Conservation (phyloP, 192 early-diverging fungal species). For the Pilaira anomala region DNA sequence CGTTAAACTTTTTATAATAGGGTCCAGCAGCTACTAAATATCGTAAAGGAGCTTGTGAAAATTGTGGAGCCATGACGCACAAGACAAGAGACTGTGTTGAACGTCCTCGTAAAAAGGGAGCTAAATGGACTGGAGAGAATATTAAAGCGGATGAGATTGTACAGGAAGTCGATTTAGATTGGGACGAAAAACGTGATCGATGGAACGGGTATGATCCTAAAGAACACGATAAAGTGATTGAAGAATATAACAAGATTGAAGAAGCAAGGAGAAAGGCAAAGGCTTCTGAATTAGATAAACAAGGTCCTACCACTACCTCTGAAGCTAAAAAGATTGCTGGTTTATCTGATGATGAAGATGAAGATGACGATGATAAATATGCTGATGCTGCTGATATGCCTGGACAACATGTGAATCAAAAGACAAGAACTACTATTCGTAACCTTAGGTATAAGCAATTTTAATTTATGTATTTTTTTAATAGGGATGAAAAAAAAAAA, state of each 20-base stretch:
- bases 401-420: conserved; percentile 83
- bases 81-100: conserved; percentile 94
- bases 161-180: conserved; percentile 69
- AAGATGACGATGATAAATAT: conserved; percentile 86
- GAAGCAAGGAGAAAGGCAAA: conserved; percentile 79
- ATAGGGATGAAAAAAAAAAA: background rate
- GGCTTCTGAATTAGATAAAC: conserved; percentile 70
- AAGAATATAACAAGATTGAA: conserved; percentile 93
- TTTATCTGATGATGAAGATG: conserved; percentile 71
- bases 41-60: conserved; percentile 93
- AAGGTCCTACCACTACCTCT: conserved; percentile 47
- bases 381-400: conserved; percentile 82
- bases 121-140: conserved; percentile 81
- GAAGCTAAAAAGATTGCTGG: conserved; percentile 51
- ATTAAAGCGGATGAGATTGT: conserved; percentile 86
- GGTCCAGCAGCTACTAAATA: conserved; percentile 88
- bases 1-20: conserved; percentile 10
- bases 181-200: conserved; percentile 95
- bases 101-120: conserved; percentile 83
- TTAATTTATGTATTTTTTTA: too few relatives aligned
- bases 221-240: conserved; percentile 74
- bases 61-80: conserved; percentile 96
- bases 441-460: conserved; percentile 81
- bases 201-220: conserved; percentile 97
- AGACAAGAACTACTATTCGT: conserved; percentile 89